These are phyloP conservation scores for Penicillium steckii DNA, from an alignment of 495 filamentous ascomycete species.

Conservation along the genomic window DNA sequence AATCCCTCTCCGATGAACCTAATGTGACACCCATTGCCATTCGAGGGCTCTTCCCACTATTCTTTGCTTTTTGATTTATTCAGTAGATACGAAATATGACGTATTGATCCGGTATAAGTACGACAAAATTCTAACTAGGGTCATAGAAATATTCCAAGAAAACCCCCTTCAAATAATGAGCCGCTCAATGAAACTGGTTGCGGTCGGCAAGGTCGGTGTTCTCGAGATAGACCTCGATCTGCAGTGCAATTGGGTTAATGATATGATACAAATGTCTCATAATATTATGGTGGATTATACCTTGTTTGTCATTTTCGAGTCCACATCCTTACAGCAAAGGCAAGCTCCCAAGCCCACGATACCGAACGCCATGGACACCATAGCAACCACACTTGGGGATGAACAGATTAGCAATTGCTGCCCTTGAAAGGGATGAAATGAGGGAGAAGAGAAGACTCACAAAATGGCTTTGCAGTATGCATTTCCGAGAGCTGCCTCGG, in stretches of 20 bases:
- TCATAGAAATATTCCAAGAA: too few relatives aligned
- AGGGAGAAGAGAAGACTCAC: constrained; percentile 7
- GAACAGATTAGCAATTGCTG: not conserved
- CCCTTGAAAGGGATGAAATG: not conserved
- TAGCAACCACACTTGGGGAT: constrained; percentile 23
- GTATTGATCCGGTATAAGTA: too few relatives aligned
- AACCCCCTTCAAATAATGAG: not conserved
- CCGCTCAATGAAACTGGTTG: constrained; percentile 12
- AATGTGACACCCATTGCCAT: too few relatives aligned
- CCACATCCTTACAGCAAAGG: constrained; percentile 27
- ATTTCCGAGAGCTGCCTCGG: constrained; percentile 13
- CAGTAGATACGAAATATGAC: too few relatives aligned
- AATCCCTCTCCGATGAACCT: too few relatives aligned
- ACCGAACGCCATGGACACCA: constrained; percentile 29
- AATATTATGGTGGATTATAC: not conserved
- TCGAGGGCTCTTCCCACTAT: too few relatives aligned
- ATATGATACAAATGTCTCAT: not conserved
- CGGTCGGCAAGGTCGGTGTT: constrained; percentile 14
- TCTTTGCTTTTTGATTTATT: too few relatives aligned
- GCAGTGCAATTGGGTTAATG: not conserved
- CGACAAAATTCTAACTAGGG: too few relatives aligned
- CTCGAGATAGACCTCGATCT: constrained; percentile 21
- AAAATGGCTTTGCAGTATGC: constrained; percentile 28
- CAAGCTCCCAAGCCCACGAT: constrained; percentile 23
- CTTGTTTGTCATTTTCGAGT: constrained; percentile 27